Percentiles rank a stretch among this genome's conserved stretches.
Conservation (phyloP, 108 stramenopile species). For the Skeletonema marinoi region DNA sequence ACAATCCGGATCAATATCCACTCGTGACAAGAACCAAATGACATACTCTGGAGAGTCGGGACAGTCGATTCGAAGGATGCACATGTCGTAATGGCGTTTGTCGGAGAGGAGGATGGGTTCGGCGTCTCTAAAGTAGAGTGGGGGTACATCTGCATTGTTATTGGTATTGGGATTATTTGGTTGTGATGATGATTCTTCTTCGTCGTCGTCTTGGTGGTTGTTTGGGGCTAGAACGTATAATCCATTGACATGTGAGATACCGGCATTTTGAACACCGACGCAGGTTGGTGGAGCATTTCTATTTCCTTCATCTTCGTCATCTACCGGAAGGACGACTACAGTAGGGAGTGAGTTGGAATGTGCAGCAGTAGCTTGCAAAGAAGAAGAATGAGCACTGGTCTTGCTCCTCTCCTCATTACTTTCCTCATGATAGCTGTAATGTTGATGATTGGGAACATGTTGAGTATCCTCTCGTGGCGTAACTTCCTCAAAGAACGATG, state of each 20-base stretch:
- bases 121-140: constrained; percentile 40
- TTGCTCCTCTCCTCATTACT: too few species aligned
- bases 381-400: too few species aligned
- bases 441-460: neutral
- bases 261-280: constrained; percentile 27
- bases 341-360: neutral
- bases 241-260: constrained; percentile 38
- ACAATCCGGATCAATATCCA: constrained; percentile 35
- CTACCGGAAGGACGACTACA: constrained; percentile 16
- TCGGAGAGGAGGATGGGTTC: constrained; percentile 33
- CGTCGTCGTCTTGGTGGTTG: neutral
- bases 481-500: neutral
- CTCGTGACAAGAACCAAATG: constrained; percentile 47
- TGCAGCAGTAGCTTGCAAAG: neutral
- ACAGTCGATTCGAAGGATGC: constrained; percentile 35
- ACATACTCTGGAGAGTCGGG: constrained; percentile 34
- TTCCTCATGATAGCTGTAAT: too few species aligned
- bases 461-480: neutral
- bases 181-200: neutral
- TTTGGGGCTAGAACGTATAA: constrained; percentile 26
- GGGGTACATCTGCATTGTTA: constrained; percentile 4
- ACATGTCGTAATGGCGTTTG: constrained; percentile 41
- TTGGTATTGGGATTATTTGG: too few species aligned
- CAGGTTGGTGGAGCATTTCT: constrained; percentile 14
- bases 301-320: constrained; percentile 10